A percentile compares a stretch with the other conserved stretches of the same genome.
phyloP scores from a whole-genome alignment of 2,329 filamentous ascomycete genomes.

The Colletotrichum filicis region DNA sequence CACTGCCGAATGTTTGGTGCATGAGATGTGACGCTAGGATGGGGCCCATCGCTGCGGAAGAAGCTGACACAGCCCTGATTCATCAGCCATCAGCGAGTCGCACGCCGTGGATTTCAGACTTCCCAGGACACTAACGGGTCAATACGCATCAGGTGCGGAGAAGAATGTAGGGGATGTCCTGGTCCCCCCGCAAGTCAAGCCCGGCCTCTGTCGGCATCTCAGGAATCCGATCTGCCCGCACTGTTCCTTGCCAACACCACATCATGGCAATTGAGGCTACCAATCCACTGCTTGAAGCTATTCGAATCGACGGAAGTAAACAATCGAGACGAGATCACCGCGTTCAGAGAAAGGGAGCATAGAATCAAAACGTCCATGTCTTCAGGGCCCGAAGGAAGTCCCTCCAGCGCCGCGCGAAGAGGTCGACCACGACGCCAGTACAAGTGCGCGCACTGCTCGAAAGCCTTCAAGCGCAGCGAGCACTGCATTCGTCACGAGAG shows the following conservation, averaged over 20 bases:
- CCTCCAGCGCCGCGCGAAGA: background rate
- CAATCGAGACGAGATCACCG: too few species aligned
- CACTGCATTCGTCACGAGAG: background rate
- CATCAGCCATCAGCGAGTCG: background rate
- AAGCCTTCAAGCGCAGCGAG: background rate
- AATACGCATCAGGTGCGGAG: background rate
- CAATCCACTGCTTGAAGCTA: too few species aligned
- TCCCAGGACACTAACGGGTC: too few species aligned
- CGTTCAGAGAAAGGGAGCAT: too few species aligned
- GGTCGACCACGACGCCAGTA: background rate
- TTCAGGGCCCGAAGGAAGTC: background rate
- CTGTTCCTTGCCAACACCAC: too few species aligned
- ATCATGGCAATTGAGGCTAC: too few species aligned
- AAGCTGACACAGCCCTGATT: background rate
- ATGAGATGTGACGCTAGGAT: background rate
- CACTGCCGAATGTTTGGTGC: background rate
- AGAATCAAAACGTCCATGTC: too few species aligned
- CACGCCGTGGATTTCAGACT: background rate
- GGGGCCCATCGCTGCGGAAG: background rate
- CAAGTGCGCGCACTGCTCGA: background rate
- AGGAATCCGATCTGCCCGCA: too few species aligned
- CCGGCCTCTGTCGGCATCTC: too few species aligned
- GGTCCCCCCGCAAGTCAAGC: background rate
- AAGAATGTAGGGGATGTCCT: background rate
- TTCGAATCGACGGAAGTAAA: too few species aligned